Conservation (phyloP, 441 rosid species). For the Populus hybrid region DNA sequence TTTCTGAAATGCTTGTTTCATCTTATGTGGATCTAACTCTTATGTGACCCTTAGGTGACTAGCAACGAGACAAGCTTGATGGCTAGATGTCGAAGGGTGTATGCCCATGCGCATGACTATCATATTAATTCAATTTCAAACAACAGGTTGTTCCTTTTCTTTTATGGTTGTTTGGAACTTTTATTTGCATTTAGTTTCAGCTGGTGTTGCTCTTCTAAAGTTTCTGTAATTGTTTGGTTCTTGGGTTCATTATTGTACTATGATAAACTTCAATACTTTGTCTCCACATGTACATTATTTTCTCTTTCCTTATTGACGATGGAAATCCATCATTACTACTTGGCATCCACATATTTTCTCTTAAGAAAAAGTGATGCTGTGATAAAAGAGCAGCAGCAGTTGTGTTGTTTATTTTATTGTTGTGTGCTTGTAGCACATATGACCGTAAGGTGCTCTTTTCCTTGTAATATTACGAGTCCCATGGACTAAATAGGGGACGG, state of each 20-base stretch:
- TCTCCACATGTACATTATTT: conserved; percentile 4
- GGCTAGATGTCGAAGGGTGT: conserved; percentile 93
- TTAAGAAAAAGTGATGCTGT: no score
- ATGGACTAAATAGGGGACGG: no score
- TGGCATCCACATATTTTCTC: not conserved
- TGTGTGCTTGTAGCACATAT: no score
- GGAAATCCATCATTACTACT: not conserved
- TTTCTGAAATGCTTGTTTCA: conserved; percentile 8
- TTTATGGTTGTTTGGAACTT: not conserved
- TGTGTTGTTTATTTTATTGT: no score
- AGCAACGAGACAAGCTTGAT: conserved; percentile 77
- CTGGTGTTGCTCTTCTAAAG: not conserved
- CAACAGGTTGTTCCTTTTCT: conserved; percentile 59
- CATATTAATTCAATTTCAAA: conserved; percentile 97
- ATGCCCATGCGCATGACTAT: conserved; percentile 98
- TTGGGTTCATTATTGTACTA: not conserved
- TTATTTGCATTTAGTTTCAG: not conserved
- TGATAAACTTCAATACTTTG: not conserved
- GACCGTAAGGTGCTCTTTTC: no score
- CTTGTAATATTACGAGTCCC: no score
- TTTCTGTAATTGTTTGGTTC: not conserved
- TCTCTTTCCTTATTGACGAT: conserved; percentile 10
- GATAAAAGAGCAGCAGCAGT: no score
- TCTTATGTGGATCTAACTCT: conserved; percentile 19
- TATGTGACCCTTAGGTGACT: conserved; percentile 49